These are phyloP conservation scores for Skeletonema menzelii DNA, from an alignment of 108 stramenopile species.

Conservation along the genomic window DNA sequence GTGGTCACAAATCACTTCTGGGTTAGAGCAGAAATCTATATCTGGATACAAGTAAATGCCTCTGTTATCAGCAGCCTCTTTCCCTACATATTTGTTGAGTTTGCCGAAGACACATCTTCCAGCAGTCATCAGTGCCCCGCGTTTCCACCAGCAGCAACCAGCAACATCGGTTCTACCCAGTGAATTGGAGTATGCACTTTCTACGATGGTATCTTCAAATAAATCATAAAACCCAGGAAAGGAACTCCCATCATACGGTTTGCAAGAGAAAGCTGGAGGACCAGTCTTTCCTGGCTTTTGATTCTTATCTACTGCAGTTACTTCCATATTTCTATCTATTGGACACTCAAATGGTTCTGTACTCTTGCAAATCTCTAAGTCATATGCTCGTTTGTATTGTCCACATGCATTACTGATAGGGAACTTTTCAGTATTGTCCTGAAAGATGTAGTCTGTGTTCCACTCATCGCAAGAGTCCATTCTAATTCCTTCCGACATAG, in stretches of 20 bases:
- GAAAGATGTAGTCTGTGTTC: conserved; percentile 25
- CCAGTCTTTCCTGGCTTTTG: background rate
- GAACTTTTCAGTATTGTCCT: conserved; percentile 3
- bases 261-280: conserved; percentile 28
- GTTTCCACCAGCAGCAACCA: conserved; percentile 26
- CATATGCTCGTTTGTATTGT: conserved; percentile 25
- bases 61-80: conserved; percentile 32
- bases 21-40: conserved; percentile 40
- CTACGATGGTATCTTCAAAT: conserved; percentile 8
- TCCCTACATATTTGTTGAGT: conserved; percentile 45
- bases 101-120: conserved; percentile 43
- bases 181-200: conserved; percentile 28
- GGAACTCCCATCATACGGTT: background rate
- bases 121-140: conserved; percentile 28
- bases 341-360: conserved; percentile 23
- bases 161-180: conserved; percentile 25
- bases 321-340: conserved; percentile 14
- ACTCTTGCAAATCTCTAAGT: conserved; percentile 15
- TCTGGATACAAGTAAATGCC: conserved; percentile 20
- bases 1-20: conserved; percentile 30
- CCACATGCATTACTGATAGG: conserved; percentile 35
- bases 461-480: conserved; percentile 35
- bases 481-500: conserved; percentile 40
- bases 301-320: conserved; percentile 19
- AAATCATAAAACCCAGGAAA: conserved; percentile 32